Base-by-base conservation (phyloP, 1,284 basidiomycete genomes). In the Puccinia hordei region DNA sequence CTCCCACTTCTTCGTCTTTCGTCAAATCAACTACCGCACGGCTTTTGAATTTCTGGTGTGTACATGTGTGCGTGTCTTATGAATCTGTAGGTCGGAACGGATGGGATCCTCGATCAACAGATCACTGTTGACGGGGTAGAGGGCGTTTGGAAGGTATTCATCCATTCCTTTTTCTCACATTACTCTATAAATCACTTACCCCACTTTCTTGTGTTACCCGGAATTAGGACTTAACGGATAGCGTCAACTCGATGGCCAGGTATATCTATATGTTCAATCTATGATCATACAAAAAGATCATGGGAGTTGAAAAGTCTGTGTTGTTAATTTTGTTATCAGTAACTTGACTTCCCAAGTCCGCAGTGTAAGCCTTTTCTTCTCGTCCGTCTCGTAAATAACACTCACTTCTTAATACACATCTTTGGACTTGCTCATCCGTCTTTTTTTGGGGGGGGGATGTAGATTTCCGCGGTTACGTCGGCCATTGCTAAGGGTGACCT, bases 331-430 rank as follows among this genome's bases (percentile, higher is more conserved):
- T n/a, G n/a, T n/a, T n/a, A n/a, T n/a, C 15, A 85, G 84, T 79
- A 86, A 86, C 80, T 80, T 86, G 51, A 86, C 85, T 59, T 82
- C 85, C n/a, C 85, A 86, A 71, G 85, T 86, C 73, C 84, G 85
- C 59, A 84, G 85, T 69, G 85, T 86, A 55, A 79, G 76, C 44
- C 33, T 66, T n/a, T 1, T 1, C 19, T 4, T 49, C 38, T n/a
- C n/a, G n/a, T n/a, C n/a, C n/a, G n/a, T n/a, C n/a, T n/a, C n/a
- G n/a, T n/a, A n/a, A n/a, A n/a, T n/a, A n/a, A n/a, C n/a, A n/a
- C n/a, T n/a, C n/a, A n/a, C 30, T 27, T 30, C 44, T 61, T 33
- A 59, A 19, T 17, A 30, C 27, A 57, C 6, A 30, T 15, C 30
- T 3, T 46, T 30, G 49, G 61, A 33, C 24, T 41, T 10, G 27